Evolutionary conservation across 2,329 filamentous ascomycete genomes (phyloP).

Genomic region (Xylariaceae sp.): DNA sequence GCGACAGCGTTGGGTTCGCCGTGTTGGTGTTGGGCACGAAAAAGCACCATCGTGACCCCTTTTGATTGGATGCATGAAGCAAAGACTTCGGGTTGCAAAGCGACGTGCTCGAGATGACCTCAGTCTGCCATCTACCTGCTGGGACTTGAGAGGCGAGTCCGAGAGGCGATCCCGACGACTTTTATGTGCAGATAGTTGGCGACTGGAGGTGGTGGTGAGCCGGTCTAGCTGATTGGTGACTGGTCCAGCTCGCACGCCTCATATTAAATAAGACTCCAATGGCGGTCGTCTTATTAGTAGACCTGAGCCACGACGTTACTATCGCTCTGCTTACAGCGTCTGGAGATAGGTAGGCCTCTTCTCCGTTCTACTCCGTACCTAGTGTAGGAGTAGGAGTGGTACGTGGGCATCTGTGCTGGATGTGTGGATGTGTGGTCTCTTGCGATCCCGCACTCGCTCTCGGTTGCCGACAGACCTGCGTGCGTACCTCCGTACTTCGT

Average conservation of each 20-base stretch:
- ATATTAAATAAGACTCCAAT: background rate
- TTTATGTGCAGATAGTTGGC: background rate
- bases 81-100: background rate
- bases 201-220: background rate
- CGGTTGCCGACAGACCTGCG: conserved; percentile 7
- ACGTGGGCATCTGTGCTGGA: too few relatives aligned
- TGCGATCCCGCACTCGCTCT: conserved; percentile 10
- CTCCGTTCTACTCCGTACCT: too few relatives aligned
- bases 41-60: background rate
- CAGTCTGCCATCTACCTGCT: background rate
- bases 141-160: background rate
- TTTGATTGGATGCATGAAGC: background rate
- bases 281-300: conserved; percentile 11
- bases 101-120: background rate
- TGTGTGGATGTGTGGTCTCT: background rate
- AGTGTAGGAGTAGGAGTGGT: too few relatives aligned
- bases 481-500: too few relatives aligned
- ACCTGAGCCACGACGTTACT: conserved; percentile 11
- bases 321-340: conserved; percentile 8
- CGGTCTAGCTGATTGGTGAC: conserved; percentile 11
- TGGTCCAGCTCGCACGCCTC: background rate
- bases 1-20: background rate
- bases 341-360: background rate
- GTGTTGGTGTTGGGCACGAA: background rate
- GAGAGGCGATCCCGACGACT: background rate